A percentile compares a stretch with the other conserved stretches of the same genome.
These are phyloP conservation scores for Pseudocercospora eumusae DNA, from an alignment of 2,329 filamentous ascomycete species.

Conservation along the genomic window DNA sequence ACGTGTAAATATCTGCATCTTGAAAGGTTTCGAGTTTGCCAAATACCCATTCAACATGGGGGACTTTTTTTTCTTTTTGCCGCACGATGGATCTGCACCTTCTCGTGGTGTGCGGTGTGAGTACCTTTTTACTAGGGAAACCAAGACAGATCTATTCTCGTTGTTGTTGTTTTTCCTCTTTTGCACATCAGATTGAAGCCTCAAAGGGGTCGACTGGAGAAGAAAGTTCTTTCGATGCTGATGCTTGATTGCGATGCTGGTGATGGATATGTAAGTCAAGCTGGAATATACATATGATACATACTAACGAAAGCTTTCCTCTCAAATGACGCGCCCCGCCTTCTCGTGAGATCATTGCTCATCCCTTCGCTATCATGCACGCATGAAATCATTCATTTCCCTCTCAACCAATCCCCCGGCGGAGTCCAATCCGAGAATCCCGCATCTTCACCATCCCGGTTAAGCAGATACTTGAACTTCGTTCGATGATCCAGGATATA, in stretches of 20 bases:
- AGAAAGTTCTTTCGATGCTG: not conserved
- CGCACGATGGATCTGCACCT: not conserved
- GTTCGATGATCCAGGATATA: slow-evolving; percentile 44
- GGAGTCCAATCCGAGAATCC: slow-evolving; percentile 39
- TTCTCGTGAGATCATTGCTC: not conserved
- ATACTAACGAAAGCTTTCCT: not conserved
- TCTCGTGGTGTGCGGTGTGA: slow-evolving; percentile 2
- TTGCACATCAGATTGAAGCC: not conserved
- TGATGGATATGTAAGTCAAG: not conserved
- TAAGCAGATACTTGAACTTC: slow-evolving; percentile 44
- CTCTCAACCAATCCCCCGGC: slow-evolving; percentile 2
- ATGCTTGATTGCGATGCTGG: not conserved
- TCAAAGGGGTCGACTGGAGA: not conserved
- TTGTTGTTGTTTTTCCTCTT: not conserved
- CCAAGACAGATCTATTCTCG: not conserved
- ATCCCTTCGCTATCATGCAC: not conserved
- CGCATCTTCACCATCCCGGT: slow-evolving; percentile 45
- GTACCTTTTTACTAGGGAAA: not conserved
- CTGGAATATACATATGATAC: not conserved
- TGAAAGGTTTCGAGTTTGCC: not conserved
- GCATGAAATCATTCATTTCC: not conserved
- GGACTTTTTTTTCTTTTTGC: not conserved
- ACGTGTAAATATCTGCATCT: no score
- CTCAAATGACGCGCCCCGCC: not conserved
- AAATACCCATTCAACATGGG: not conserved